Evolutionary conservation across 2,329 filamentous ascomycete genomes (phyloP).

Genomic region (Penicillium sp.): DNA sequence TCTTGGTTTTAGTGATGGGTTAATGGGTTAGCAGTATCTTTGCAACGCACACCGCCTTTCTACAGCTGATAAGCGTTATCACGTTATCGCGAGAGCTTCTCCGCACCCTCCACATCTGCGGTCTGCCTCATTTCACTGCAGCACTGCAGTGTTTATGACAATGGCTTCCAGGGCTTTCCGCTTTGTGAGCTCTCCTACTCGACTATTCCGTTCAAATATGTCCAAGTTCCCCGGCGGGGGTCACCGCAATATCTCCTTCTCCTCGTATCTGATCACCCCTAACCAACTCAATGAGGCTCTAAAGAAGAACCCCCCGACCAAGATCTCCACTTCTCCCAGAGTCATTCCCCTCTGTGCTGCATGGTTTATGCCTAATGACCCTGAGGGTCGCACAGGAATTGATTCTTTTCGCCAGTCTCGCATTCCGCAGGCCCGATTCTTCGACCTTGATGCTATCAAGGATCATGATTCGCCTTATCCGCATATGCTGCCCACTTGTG

Average conservation of each 20-base stretch:
- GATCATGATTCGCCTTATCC: slow-evolving; percentile 85
- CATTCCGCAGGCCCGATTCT: slow-evolving; percentile 88
- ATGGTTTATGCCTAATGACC: slow-evolving; percentile 95
- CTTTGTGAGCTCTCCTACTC: slow-evolving; percentile 22
- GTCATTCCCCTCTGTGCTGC: slow-evolving; percentile 85
- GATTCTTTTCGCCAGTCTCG: slow-evolving; percentile 75
- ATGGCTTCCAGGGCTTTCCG: slow-evolving; percentile 38
- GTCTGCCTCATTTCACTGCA: slow-evolving; percentile 28
- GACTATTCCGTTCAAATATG: slow-evolving; percentile 27
- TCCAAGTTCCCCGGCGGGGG: slow-evolving; percentile 30
- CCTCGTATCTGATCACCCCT: slow-evolving; percentile 80
- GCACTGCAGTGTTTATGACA: slow-evolving; percentile 4
- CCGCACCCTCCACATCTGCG: slow-evolving; percentile 15
- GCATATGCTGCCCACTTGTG: slow-evolving; percentile 85
- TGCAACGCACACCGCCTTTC: no score
- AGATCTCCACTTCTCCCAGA: slow-evolving; percentile 73
- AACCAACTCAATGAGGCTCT: slow-evolving; percentile 75
- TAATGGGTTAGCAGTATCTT: no score
- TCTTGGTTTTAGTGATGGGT: no score
- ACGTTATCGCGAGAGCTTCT: slow-evolving; percentile 21
- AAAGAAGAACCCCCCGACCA: slow-evolving; percentile 71
- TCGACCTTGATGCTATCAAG: slow-evolving; percentile 88
- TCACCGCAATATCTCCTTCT: slow-evolving; percentile 52
- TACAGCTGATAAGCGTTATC: slow-evolving; percentile 19
- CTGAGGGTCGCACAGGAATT: slow-evolving; percentile 65